phyloP scores from a whole-genome alignment of 331 rosid genomes.

The Quercus tomentella region DNA sequence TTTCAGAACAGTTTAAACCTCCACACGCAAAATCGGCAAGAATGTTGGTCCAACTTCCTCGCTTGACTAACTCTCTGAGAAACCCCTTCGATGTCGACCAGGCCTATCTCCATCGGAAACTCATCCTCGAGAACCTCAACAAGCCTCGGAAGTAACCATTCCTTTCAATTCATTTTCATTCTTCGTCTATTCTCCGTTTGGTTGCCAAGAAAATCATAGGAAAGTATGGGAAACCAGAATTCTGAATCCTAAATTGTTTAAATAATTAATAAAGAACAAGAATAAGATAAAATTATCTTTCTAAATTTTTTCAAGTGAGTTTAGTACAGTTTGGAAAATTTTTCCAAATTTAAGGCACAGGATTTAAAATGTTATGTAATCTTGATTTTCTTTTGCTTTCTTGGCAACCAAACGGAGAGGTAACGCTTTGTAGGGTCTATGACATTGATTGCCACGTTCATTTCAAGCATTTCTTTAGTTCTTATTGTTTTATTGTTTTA shows the following conservation, averaged over 20 bases:
- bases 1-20: background rate
- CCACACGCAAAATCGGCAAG: background rate
- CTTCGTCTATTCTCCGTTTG: constrained; percentile 1
- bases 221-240: background rate
- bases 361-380: background rate
- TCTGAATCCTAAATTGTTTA: background rate
- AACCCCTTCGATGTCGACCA: constrained; percentile 79
- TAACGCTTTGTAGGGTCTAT: background rate
- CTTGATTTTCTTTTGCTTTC: background rate
- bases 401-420: background rate
- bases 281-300: too few relatives aligned
- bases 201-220: constrained; percentile 15
- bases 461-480: background rate
- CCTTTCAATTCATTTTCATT: background rate
- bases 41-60: constrained; percentile 87
- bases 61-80: constrained; percentile 76
- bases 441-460: constrained; percentile 2
- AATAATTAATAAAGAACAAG: background rate
- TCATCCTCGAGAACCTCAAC: constrained; percentile 53
- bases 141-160: constrained; percentile 45
- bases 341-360: background rate
- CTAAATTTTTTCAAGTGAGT: background rate
- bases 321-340: background rate
- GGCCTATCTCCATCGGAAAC: constrained; percentile 84
- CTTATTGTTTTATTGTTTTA: background rate